A percentile compares a stretch with the other conserved stretches of the same genome.
phyloP scores from a whole-genome alignment of 129 eudicot species.

The Kitagawia praeruptora region DNA sequence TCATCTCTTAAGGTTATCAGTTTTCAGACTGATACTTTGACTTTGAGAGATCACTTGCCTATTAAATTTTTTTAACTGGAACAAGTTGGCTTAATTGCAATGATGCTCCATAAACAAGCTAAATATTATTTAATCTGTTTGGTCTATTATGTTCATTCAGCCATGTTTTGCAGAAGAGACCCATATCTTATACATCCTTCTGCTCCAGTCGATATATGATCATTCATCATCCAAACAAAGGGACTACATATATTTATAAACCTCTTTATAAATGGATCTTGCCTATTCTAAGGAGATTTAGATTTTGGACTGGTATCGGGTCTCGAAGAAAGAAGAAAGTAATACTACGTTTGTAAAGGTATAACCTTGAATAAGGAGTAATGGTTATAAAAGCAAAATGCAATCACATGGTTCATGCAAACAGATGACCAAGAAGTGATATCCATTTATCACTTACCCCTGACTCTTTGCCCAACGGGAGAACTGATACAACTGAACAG shows the following conservation, averaged over 20 bases:
- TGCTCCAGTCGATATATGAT: neutral
- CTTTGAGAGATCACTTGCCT: neutral
- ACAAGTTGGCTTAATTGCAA: neutral
- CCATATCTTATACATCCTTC: neutral
- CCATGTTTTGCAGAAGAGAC: neutral
- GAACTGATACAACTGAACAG: slow-evolving; percentile 75
- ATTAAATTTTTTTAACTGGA: neutral
- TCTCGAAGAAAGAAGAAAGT: slow-evolving; percentile 1
- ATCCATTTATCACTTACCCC: slow-evolving; percentile 41
- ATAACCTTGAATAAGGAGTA: neutral
- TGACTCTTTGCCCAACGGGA: slow-evolving; percentile 88
- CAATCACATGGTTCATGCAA: neutral
- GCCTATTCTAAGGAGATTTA: neutral
- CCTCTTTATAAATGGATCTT: neutral
- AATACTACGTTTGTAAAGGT: neutral
- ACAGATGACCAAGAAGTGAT: neutral
- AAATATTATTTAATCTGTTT: neutral
- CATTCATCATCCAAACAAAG: neutral
- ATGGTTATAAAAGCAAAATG: neutral
- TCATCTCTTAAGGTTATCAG: neutral
- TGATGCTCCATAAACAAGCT: neutral
- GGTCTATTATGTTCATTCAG: neutral
- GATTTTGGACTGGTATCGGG: neutral
- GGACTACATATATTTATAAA: neutral
- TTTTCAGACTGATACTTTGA: neutral